Evolutionary conservation across 441 rosid species (phyloP).

Genomic region (Gossypium schwendimanii): DNA sequence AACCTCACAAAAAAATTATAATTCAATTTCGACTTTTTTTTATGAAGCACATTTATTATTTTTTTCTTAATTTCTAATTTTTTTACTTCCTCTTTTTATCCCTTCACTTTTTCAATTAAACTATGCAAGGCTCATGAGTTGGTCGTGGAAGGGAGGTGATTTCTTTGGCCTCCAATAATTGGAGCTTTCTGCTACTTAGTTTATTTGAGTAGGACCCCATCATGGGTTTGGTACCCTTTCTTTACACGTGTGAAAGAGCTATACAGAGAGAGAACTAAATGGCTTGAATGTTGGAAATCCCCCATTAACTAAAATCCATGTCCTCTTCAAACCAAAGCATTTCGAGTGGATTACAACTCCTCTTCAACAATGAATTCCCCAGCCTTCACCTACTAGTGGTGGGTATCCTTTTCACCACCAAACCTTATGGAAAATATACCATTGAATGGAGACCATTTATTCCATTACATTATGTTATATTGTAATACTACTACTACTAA

Average conservation of each 20-base stretch:
- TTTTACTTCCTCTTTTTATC: too few species aligned
- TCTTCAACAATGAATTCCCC: constrained; percentile 45
- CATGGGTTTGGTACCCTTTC: constrained; percentile 38
- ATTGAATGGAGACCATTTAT: constrained; percentile 17
- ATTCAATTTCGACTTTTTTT: too few species aligned
- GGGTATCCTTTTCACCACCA: constrained; percentile 85
- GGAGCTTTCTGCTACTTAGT: constrained; percentile 19
- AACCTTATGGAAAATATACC: constrained; percentile 47
- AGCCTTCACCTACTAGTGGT: constrained; percentile 30
- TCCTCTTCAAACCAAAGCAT: constrained; percentile 44
- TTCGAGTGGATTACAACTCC: constrained; percentile 85
- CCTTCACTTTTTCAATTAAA: too few species aligned
- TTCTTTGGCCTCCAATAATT: constrained; percentile 49
- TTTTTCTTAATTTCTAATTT: too few species aligned
- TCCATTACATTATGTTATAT: constrained; percentile 1
- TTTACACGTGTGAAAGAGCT: constrained; percentile 47
- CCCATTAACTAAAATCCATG: constrained; percentile 21
- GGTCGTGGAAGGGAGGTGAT: constrained; percentile 16
- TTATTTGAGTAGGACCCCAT: constrained; percentile 40
- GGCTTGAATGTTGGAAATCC: constrained; percentile 36
- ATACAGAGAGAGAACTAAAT: constrained; percentile 14
- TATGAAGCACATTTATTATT: too few species aligned
- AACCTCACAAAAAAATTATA: too few species aligned
- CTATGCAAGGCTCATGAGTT: too few species aligned
- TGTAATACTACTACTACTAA: too few species aligned